These are phyloP conservation scores for Acorus gramineus DNA, from an alignment of 106 monocot genomes.

Conservation along the genomic window DNA sequence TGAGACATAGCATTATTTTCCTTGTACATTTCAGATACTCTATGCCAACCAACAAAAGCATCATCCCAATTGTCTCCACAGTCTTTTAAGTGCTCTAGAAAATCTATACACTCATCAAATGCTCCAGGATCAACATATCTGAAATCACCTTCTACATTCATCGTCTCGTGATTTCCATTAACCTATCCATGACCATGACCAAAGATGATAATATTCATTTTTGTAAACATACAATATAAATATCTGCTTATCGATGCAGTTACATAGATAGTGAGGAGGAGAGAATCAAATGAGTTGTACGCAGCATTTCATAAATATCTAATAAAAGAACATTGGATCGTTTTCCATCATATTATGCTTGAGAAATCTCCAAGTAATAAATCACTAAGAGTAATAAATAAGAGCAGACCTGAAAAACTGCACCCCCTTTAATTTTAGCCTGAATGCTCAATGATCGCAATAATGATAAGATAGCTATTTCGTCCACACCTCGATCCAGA, in stretches of 20 bases:
- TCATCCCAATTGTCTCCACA: constrained; percentile 57
- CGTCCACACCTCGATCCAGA: constrained; percentile 91
- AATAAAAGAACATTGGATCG: too few species aligned
- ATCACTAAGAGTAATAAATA: too few species aligned
- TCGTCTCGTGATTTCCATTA: constrained; percentile 96
- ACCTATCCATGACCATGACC: constrained; percentile 21
- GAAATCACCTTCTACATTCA: constrained; percentile 95
- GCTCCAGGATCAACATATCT: constrained; percentile 83
- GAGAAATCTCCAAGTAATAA: too few species aligned
- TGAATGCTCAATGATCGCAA: constrained; percentile 54
- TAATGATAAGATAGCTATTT: constrained; percentile 86
- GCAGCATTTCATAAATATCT: too few species aligned
- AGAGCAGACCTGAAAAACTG: constrained; percentile 80
- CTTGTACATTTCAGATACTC: constrained; percentile 46
- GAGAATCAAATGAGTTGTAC: too few species aligned
- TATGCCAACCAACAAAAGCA: constrained; percentile 68
- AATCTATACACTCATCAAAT: constrained; percentile 79
- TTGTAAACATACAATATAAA: too few species aligned
- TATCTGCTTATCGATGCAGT: too few species aligned
- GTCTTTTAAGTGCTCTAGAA: constrained; percentile 56
- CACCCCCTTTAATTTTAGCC: constrained; percentile 72
- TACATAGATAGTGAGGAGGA: too few species aligned
- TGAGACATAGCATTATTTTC: constrained; percentile 27
- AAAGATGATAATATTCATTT: too few species aligned
- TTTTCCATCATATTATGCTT: too few species aligned